These are phyloP conservation scores for Populus ilicifolia DNA, from an alignment of 345 rosid species.

Conservation along the genomic window DNA sequence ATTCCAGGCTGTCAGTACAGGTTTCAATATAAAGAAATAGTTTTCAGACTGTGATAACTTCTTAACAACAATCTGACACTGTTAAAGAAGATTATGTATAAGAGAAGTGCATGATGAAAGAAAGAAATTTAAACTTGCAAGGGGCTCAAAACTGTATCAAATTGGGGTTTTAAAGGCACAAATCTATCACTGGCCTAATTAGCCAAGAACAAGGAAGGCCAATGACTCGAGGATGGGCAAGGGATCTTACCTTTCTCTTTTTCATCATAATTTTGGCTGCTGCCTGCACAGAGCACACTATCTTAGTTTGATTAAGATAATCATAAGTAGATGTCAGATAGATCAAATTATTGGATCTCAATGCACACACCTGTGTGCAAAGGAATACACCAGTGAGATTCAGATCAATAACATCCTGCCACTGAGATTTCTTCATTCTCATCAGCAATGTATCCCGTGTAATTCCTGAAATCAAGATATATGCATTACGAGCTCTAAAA, in stretches of 20 bases:
- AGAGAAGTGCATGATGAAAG: slow-evolving; percentile 1
- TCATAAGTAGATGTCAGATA: neutral
- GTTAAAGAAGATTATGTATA: neutral
- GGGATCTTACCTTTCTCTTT: slow-evolving; percentile 61
- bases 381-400: slow-evolving; percentile 95
- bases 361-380: slow-evolving; percentile 74
- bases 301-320: slow-evolving; percentile 22
- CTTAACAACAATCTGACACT: neutral
- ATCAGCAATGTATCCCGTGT: slow-evolving; percentile 79
- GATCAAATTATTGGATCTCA: slow-evolving; percentile 5
- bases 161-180: slow-evolving; percentile 1
- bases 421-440: slow-evolving; percentile 88
- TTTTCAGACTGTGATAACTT: neutral
- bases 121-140: neutral
- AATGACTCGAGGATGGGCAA: neutral
- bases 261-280: slow-evolving; percentile 95
- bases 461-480: slow-evolving; percentile 52
- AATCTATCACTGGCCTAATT: neutral
- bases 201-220: neutral
- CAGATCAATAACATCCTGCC: slow-evolving; percentile 93
- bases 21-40: neutral
- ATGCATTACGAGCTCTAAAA: neutral
- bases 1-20: neutral
- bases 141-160: neutral
- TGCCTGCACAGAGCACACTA: slow-evolving; percentile 59